Conservation (phyloP, 2,329 filamentous ascomycete genomes). For the Coniochaeta pulveracea region DNA sequence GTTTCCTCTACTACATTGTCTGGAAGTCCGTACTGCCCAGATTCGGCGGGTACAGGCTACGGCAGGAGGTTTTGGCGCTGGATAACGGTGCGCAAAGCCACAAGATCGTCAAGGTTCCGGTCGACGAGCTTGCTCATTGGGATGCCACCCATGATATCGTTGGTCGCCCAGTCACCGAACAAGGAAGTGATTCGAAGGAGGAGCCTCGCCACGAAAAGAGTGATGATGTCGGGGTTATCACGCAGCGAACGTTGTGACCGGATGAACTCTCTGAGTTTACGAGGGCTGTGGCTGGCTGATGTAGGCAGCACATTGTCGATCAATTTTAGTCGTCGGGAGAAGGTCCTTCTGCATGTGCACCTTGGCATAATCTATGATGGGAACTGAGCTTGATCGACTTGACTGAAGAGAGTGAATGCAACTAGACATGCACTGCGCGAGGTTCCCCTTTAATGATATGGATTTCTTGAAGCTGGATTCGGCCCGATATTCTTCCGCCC, state of each 20-base stretch:
- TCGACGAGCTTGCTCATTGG: conserved; percentile 29
- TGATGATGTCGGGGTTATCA: background rate
- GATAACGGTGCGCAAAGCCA: conserved; percentile 33
- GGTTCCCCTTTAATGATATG: too few species aligned
- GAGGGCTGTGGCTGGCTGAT: too few species aligned
- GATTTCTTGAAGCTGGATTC: too few species aligned
- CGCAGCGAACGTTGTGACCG: background rate
- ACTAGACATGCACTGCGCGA: too few species aligned
- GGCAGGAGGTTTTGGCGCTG: conserved; percentile 32
- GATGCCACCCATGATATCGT: conserved; percentile 22
- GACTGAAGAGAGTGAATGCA: too few species aligned
- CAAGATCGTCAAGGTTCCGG: conserved; percentile 33
- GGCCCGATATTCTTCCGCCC: too few species aligned
- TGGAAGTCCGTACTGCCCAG: conserved; percentile 34
- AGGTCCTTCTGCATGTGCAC: too few species aligned
- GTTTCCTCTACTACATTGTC: conserved; percentile 34
- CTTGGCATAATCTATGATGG: too few species aligned
- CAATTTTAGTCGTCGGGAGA: too few species aligned
- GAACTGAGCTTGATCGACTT: too few species aligned
- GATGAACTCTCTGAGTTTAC: too few species aligned
- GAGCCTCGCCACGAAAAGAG: background rate
- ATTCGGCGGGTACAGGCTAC: conserved; percentile 29
- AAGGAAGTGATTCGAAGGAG: conserved; percentile 2
- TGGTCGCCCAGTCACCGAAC: conserved; percentile 9
- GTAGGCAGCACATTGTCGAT: too few species aligned